These are phyloP conservation scores for Acacia acuminata DNA, from an alignment of 306 rosid genomes.

Conservation along the genomic window DNA sequence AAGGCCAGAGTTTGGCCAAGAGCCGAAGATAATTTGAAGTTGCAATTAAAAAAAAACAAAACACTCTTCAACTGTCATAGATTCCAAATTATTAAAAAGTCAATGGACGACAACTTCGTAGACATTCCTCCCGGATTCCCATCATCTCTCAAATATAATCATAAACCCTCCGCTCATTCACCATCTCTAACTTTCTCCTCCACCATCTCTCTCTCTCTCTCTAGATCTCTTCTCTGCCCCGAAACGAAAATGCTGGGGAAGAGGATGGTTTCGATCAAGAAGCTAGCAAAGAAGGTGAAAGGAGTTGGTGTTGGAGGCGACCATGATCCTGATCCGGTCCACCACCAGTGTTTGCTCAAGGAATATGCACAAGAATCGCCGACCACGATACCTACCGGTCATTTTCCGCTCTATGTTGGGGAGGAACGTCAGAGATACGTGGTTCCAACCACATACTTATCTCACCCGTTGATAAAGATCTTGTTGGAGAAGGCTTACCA, in stretches of 20 bases:
- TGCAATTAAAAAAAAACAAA: background rate
- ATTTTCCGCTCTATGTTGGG: slow-evolving; percentile 72
- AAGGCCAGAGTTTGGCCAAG: slow-evolving; percentile 2
- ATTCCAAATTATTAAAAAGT: slow-evolving; percentile 22
- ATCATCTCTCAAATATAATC: background rate
- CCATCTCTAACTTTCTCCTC: background rate
- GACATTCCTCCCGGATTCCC: background rate
- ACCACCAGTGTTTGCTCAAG: slow-evolving; percentile 44
- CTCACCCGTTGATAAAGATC: slow-evolving; percentile 89
- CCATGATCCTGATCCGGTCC: slow-evolving; percentile 7
- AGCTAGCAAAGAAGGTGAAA: slow-evolving; percentile 59
- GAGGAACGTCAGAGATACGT: slow-evolving; percentile 68
- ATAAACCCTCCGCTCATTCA: slow-evolving; percentile 7
- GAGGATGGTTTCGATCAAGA: slow-evolving; percentile 56
- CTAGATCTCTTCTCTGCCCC: background rate
- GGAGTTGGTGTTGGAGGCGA: slow-evolving; percentile 34
- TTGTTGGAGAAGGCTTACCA: slow-evolving; percentile 65
- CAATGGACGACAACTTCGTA: slow-evolving; percentile 7
- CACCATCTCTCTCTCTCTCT: background rate
- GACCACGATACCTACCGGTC: slow-evolving; percentile 55
- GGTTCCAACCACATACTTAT: slow-evolving; percentile 65
- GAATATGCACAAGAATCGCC: slow-evolving; percentile 24
- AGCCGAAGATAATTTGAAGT: background rate
- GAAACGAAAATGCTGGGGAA: slow-evolving; percentile 53
- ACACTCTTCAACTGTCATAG: slow-evolving; percentile 5